These are phyloP conservation scores for Hypholoma fasciculare DNA, from an alignment of 768 basidiomycete genomes.

Conservation along the genomic window DNA sequence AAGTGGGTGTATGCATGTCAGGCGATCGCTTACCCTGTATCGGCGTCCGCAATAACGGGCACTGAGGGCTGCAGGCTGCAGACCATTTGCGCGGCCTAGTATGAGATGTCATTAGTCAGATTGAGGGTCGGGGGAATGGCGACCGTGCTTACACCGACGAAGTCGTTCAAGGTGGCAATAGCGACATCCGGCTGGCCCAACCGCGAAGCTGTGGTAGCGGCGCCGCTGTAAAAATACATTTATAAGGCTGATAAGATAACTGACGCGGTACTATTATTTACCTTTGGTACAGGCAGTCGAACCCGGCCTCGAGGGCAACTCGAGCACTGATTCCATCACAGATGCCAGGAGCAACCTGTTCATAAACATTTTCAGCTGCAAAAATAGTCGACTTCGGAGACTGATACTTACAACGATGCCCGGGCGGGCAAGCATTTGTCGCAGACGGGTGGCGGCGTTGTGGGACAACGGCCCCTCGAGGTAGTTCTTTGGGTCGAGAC, in stretches of 20 bases:
- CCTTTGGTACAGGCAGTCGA: slow-evolving; percentile 76
- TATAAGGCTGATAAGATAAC: background rate
- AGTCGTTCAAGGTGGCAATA: slow-evolving; percentile 77
- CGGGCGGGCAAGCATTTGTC: slow-evolving; percentile 67
- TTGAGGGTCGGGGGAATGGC: background rate
- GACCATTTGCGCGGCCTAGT: slow-evolving; percentile 67
- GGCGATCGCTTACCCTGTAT: slow-evolving; percentile 55
- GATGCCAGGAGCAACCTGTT: slow-evolving; percentile 70
- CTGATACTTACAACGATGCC: slow-evolving; percentile 78
- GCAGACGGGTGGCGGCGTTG: slow-evolving; percentile 69
- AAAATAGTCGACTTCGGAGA: slow-evolving; percentile 62
- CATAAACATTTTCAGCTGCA: slow-evolving; percentile 39
- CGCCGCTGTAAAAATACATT: slow-evolving; percentile 45
- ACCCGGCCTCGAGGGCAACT: slow-evolving; percentile 81
- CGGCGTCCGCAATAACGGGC: slow-evolving; percentile 78
- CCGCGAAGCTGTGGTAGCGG: slow-evolving; percentile 78
- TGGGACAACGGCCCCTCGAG: slow-evolving; percentile 66
- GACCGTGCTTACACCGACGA: slow-evolving; percentile 48
- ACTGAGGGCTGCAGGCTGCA: slow-evolving; percentile 61
- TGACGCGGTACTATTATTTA: background rate
- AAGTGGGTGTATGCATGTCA: background rate
- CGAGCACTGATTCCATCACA: slow-evolving; percentile 82
- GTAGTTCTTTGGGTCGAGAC: slow-evolving; percentile 70
- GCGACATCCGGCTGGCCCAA: slow-evolving; percentile 79
- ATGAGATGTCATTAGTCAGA: slow-evolving; percentile 1